Percentiles rank a stretch among this genome's conserved stretches.
These are phyloP conservation scores for Umbelopsis sp. DNA, from an alignment of 192 early-diverging fungal genomes.

Conservation along the genomic window DNA sequence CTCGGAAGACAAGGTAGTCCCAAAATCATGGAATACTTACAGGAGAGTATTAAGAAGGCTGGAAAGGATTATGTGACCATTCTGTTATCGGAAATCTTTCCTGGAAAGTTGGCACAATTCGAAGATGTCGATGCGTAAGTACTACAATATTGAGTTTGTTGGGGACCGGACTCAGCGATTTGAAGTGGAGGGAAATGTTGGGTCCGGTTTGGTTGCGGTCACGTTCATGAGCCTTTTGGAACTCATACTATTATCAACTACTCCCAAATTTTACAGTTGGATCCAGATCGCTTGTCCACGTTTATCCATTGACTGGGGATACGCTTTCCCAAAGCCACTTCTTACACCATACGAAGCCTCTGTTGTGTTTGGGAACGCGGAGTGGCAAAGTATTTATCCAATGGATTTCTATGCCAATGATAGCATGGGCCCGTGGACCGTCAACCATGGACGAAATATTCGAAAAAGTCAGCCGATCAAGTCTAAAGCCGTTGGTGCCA, in stretches of 20 bases:
- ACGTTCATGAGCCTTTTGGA: background rate
- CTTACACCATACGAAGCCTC: conserved; percentile 95
- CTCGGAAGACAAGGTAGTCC: conserved; percentile 95
- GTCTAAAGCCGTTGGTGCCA: background rate
- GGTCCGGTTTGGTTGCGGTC: background rate
- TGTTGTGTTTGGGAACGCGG: conserved; percentile 76
- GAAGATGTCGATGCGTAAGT: conserved; percentile 76
- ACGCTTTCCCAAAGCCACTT: conserved; percentile 89
- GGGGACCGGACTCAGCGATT: too few species aligned
- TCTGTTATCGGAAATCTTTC: conserved; percentile 93
- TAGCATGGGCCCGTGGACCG: conserved; percentile 90
- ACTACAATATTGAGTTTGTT: background rate
- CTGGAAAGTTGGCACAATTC: conserved; percentile 89
- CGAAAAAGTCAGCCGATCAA: conserved; percentile 19
- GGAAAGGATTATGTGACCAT: conserved; percentile 71
- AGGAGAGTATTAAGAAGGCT: conserved; percentile 61
- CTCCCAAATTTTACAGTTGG: conserved; percentile 66
- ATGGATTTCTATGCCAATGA: conserved; percentile 98
- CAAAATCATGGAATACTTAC: conserved; percentile 81
- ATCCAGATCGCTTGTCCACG: conserved; percentile 97
- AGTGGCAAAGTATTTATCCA: conserved; percentile 88
- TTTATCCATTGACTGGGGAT: conserved; percentile 98
- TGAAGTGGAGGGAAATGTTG: too few species aligned
- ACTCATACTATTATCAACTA: background rate
- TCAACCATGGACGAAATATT: conserved; percentile 74